Base-by-base conservation (phyloP, 345 rosid species). In the Lenwebbia sp. region DNA sequence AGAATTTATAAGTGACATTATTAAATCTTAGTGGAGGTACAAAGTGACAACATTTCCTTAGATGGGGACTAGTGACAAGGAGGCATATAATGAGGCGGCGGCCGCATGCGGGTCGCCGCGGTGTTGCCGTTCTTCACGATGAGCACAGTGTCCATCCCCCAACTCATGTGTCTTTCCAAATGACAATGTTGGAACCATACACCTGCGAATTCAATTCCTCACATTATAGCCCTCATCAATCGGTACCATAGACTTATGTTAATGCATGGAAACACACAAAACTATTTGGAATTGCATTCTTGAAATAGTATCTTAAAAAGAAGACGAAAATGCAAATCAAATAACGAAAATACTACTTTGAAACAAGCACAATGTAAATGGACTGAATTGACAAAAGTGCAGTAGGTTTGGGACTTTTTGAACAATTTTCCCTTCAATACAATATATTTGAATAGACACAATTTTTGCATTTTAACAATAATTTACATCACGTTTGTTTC, bases 81-180 rank as follows among this genome's bases (percentile, higher is more conserved):
- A 12, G 87, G 87, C 87, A 86, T 82, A 10, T 57, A 47, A 56
- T 21, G 37, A 14, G 87, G 87, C 7, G 58, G 84, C 22, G 60
- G 76, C 19, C 75, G 87, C 84, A 86, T 82, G 60, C 60, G 5
- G 17, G 87, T 86, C 25, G n/a, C 84, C 13, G 23, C 14, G 6
- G 87, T 86, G 40, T 33, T 0, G 25, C 88, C 88, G 26, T 86
- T 74, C 55, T 22, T 60, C 37, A 86, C 88, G 19, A 86, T 33
- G 13, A 86, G 47, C 54, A 86, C 88, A 15, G 82, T 86, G 62
- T 57, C 85, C 88, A 86, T 86, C 13, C 88, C 88, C 88, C 85
- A 86, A 33, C 60, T 83, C 41, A 83, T 23, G 52, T 33, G 85
- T 37, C 81, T n/a, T 23, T 82, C 85, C 44, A 86, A 3, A 83